These are phyloP conservation scores for Trichoderma gracile DNA, from an alignment of 2,329 filamentous ascomycete species.

Conservation along the genomic window DNA sequence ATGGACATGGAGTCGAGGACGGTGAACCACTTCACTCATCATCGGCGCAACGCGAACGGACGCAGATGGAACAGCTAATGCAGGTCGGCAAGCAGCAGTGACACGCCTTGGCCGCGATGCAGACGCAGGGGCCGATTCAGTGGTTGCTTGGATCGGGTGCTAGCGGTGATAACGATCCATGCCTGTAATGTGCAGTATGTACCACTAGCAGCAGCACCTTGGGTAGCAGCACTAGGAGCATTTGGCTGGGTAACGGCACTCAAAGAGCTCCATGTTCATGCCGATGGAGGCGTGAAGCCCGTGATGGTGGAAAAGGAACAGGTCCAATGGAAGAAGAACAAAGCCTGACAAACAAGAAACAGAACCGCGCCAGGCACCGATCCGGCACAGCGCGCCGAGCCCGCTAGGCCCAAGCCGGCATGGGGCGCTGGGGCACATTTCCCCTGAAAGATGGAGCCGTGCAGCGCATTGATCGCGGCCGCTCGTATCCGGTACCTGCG, in stretches of 20 bases:
- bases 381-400: constrained; percentile 23
- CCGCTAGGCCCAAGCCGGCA: not conserved
- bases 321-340: not conserved
- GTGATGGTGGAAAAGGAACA: not conserved
- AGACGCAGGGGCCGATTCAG: constrained; percentile 2
- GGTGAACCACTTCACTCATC: not conserved
- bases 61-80: constrained; percentile 1
- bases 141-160: no score
- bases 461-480: not conserved
- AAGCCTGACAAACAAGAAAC: not conserved
- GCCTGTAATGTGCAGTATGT: no score
- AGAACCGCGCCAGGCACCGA: constrained; percentile 20
- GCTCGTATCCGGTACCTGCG: not conserved
- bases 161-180: no score
- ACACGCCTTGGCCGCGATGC: not conserved
- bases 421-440: constrained; percentile 5
- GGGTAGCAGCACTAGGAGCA: not conserved
- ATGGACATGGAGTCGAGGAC: no score
- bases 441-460: constrained; percentile 23
- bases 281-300: no score
- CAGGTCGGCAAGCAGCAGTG: constrained; percentile 4
- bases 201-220: not conserved
- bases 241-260: not conserved
- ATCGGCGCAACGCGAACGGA: no score
- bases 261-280: no score